Evolutionary conservation across 2,329 filamentous ascomycete species (phyloP).

Genomic region (Hypocrella siamensis): DNA sequence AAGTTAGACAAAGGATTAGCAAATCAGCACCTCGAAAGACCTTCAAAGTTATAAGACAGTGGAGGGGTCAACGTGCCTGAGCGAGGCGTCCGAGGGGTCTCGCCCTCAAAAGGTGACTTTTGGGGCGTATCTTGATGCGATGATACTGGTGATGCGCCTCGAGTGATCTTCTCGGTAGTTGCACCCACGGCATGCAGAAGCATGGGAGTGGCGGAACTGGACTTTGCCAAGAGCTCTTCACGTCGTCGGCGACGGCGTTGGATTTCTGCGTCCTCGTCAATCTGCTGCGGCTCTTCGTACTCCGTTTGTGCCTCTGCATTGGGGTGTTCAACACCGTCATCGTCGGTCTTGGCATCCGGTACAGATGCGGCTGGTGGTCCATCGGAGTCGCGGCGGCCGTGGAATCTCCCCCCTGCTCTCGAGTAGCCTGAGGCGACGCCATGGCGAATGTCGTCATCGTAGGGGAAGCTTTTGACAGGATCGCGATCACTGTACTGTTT

Average conservation of each 20-base stretch:
- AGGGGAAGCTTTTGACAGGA: constrained; percentile 3
- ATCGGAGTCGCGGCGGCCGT: constrained; percentile 42
- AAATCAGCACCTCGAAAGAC: background rate
- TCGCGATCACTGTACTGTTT: constrained; percentile 5
- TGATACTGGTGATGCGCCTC: constrained; percentile 35
- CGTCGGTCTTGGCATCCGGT: constrained; percentile 4
- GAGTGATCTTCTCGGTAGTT: constrained; percentile 39
- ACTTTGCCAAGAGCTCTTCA: constrained; percentile 74
- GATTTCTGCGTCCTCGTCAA: constrained; percentile 71
- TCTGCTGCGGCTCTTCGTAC: constrained; percentile 38
- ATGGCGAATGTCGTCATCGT: constrained; percentile 3
- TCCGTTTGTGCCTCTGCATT: constrained; percentile 23
- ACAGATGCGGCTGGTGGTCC: constrained; percentile 43
- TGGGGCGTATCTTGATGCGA: constrained; percentile 27
- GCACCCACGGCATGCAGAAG: constrained; percentile 59
- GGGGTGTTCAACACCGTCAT: constrained; percentile 5
- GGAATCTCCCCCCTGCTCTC: too few species aligned
- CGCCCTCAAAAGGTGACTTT: constrained; percentile 12
- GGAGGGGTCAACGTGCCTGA: constrained; percentile 24
- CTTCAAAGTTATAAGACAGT: background rate
- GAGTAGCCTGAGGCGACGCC: too few species aligned
- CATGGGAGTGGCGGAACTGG: constrained; percentile 57
- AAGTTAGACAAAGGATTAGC: background rate
- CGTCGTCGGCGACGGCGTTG: constrained; percentile 72
- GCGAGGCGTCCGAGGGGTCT: constrained; percentile 28